Evolutionary conservation across 1,284 basidiomycete genomes (phyloP).

Genomic region (Wolfiporia cocos): DNA sequence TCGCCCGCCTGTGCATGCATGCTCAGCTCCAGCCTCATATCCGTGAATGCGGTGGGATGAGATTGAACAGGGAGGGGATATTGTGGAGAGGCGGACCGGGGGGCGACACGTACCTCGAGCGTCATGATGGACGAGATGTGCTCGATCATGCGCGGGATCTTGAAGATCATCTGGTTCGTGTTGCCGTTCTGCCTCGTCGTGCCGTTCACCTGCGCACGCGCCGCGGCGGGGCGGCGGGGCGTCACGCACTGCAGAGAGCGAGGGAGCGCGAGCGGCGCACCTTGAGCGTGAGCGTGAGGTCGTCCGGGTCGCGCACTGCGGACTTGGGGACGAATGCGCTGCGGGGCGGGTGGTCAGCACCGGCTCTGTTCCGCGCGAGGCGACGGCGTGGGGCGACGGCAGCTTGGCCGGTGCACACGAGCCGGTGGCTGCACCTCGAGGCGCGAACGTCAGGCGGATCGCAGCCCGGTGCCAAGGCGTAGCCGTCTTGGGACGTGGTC

Average conservation of each 20-base stretch:
- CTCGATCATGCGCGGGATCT: constrained; percentile 84
- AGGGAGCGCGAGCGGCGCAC: constrained; percentile 26
- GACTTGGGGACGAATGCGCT: constrained; percentile 81
- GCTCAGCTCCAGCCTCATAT: too few species aligned
- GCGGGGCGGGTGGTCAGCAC: background rate
- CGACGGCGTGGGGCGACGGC: too few species aligned
- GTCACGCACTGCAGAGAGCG: too few species aligned
- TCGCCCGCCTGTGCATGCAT: constrained; percentile 88
- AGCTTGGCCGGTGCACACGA: too few species aligned
- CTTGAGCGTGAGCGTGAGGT: constrained; percentile 75
- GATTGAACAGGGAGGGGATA: background rate
- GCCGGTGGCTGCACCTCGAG: too few species aligned
- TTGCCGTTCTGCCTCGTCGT: constrained; percentile 79
- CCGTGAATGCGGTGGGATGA: background rate
- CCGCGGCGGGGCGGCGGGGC: background rate
- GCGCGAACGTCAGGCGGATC: too few species aligned
- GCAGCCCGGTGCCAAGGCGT: too few species aligned
- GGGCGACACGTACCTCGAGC: constrained; percentile 61
- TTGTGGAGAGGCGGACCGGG: background rate
- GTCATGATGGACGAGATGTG: constrained; percentile 96
- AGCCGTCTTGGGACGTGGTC: too few species aligned
- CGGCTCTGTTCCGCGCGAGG: background rate
- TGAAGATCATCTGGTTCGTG: constrained; percentile 91
- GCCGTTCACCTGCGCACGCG: constrained; percentile 68
- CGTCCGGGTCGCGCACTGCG: constrained; percentile 65